Evolutionary conservation across 345 rosid genomes (phyloP).

Genomic region (Bruguiera parviflora): DNA sequence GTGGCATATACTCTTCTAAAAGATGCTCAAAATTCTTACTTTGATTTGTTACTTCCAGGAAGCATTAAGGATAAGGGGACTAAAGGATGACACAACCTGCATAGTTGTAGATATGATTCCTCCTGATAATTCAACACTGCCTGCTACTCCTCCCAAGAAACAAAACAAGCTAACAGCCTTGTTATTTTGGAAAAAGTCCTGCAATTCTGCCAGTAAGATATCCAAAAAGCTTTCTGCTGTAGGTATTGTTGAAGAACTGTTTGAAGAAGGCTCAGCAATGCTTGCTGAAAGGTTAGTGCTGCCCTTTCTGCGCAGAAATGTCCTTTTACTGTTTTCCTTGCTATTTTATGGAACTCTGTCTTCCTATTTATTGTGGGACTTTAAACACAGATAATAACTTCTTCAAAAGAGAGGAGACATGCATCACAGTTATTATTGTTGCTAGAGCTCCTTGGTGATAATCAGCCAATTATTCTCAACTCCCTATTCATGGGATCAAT

Average conservation of each 20-base stretch:
- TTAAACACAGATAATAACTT: too few species aligned
- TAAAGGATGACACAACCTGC: slow-evolving; percentile 93
- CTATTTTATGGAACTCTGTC: not conserved
- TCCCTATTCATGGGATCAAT: too few species aligned
- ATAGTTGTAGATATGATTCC: slow-evolving; percentile 84
- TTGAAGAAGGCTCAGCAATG: slow-evolving; percentile 97
- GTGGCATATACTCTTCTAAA: not conserved
- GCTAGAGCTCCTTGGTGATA: too few species aligned
- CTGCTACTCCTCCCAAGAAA: slow-evolving; percentile 49
- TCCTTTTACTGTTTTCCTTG: not conserved
- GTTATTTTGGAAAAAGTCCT: slow-evolving; percentile 52
- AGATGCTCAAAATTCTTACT: slow-evolving; percentile 1
- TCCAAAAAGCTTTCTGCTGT: slow-evolving; percentile 67
- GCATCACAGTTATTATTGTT: too few species aligned
- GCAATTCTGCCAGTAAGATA: slow-evolving; percentile 46
- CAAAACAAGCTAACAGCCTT: slow-evolving; percentile 56
- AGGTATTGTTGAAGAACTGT: slow-evolving; percentile 81
- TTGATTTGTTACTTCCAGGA: slow-evolving; percentile 44
- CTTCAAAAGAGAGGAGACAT: too few species aligned
- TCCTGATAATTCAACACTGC: slow-evolving; percentile 48
- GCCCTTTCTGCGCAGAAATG: not conserved
- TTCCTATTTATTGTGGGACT: not conserved
- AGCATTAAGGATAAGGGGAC: slow-evolving; percentile 72
- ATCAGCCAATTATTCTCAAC: too few species aligned
- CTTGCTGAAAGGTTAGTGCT: slow-evolving; percentile 74